Evolutionary conservation across 2,329 filamentous ascomycete genomes (phyloP), one percentile per base, ranked within the genome.

Genomic region (Gyromitra esculenta): DNA sequence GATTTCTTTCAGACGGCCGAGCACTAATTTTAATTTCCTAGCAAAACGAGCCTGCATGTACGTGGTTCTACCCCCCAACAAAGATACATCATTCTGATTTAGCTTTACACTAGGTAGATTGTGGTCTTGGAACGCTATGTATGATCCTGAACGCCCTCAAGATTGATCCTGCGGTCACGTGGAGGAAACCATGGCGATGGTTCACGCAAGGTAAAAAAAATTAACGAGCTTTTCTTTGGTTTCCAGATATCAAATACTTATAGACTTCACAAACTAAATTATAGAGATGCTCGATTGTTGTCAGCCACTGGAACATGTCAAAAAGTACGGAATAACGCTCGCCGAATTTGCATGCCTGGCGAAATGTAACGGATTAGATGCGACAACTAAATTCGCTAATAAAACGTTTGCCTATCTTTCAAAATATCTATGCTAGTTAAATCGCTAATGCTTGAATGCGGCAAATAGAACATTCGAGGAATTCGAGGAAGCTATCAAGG

Each of bases 81-180:
- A n/a, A 35, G 21, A 48, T 35, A 35, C 6, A 13, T 1, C 21
- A 50, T 59, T 52, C 67, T 73, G 35, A 78, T 48, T 25, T 37
- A 3, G n/a, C 18, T 54, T 18, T 59, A 5, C n/a, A 9, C 37
- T 59, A 66, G 35, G 11, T 63, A 79, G 78, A 79, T 63, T 79
- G 78, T 63, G 78, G 78, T 25, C 66, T 79, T 35, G 78, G 78
- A 59, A 79, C 78, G 13, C 60, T 79, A 7, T 79, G 78, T 48
- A 79, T 79, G 78, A 79, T 79, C 43, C 50, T 79, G 5, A 79
- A 79, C 52, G 78, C 78, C n/a, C 41, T 79, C 45, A 77, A 79
- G 41, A 63, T 79, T 43, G 78, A 79, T 41, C 78, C 78, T 35
- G 73, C 77, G 6, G 63, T 70, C 45, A 79, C 75, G 8, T 79